Evolutionary conservation across 2,329 filamentous ascomycete species (phyloP), one percentile per base, ranked within the genome.

Genomic region (Penicillium occitanis): DNA sequence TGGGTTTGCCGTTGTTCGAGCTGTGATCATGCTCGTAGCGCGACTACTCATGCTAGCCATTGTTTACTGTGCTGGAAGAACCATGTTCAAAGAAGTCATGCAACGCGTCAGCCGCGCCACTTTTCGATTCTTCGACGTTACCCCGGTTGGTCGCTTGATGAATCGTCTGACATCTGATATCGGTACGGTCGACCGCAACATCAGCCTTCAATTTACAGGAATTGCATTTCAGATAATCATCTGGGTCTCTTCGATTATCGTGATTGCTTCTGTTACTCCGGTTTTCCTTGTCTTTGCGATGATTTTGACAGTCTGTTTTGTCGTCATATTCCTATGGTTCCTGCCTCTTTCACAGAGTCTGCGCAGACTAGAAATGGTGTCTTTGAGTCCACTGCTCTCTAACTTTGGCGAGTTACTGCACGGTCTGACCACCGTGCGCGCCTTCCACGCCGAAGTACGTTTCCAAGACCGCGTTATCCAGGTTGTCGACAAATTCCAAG

Each of bases 131-230:
- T 95, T 96, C 79, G 93, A 97, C 74, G 88, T 92, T 3, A 97
- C 93, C 0, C 93, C 93, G 0, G 89, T 96, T 0, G 93, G 93
- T 0, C 87, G 93, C 57, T 81, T 97, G 68, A 97, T 97, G 91
- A 97, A 97, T 75, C 87, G 93, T 7, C 84, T 97, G 67, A 96
- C 93, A 0, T 92, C 91, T 1, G 93, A 97, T 72, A 95, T 97
- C 78, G 91, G 91, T 33, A 93, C 92, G 60, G 86, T 97, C 0
- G 93, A 97, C 73, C 93, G 93, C 0, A 90, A 91, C n/a, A 91
- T 97, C 71, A 90, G 91, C 58, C 80, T 83, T 10, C 88, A 92
- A 13, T 87, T 97, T 59, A 88, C 91, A 68, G 78, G 84, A 0
- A 90, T 93, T 11, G 88, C 88, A 0, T 92, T 88, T 77, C 85